Evolutionary conservation across 257 asterid genomes (phyloP), one percentile per base, ranked within the genome.

Genomic region (Gentiana dahurica): DNA sequence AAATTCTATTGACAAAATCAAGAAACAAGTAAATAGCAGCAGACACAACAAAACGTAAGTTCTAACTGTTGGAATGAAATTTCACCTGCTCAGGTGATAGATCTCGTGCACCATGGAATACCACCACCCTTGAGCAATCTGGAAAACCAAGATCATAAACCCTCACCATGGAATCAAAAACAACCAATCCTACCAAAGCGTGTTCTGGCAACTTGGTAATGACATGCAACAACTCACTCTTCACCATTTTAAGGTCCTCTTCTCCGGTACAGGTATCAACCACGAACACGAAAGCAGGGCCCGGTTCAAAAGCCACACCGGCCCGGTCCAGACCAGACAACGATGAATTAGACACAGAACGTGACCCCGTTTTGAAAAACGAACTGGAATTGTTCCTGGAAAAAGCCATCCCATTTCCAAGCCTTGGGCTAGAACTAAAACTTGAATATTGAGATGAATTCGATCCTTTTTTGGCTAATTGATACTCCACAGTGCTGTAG

Each of bases 401-500:
- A 72, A 68, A 59, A 15, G 73, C 79, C 70, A 62, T 35, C n/a
- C 65, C 72, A 65, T 68, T 77, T 32, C 62, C 75, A 68, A 77
- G 72, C 24, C 70, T 68, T 24, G 60, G 58, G 8, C 70, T 76
- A 48, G 72, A 64, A 61, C 59, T 69, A 45, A 54, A 63, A 24
- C 67, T 54, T 60, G 65, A 12, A 33, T 36, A 69, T 65, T 59
- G 75, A 33, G 15, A 60, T 68, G 43, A 52, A 57, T 47, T 72
- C 44, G 77, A 51, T 8, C 85, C 65, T 60, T 47, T 74, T 64
- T 77, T 71, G 34, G 78, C 80, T 49, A 81, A 60, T 37, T 81
- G 93, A 78, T 91, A 91, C 35, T 91, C 97, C 36, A 91, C 95
- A 3, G 96, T 85, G 68, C 94, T 83, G 68, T 85, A 91, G 41